Percentiles rank a stretch among this genome's conserved stretches.
Conservation (phyloP, 208 protist genomes). For the Crithidia brevicula region DNA sequence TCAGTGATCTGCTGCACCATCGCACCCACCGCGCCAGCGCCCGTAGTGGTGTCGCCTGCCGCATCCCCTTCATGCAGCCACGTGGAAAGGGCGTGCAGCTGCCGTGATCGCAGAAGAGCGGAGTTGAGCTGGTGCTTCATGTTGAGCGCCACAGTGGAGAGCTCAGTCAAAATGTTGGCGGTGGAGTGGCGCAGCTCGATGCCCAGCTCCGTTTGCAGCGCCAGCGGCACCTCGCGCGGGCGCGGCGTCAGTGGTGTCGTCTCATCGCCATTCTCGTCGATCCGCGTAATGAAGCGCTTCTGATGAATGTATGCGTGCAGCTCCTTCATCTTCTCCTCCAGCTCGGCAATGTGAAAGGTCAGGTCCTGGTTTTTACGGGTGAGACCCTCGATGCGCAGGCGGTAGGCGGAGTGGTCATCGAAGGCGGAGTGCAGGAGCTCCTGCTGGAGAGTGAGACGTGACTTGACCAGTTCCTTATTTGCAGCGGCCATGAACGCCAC, state of each 20-base stretch:
- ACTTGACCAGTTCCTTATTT: conserved; percentile 54
- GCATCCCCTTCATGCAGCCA: conserved; percentile 57
- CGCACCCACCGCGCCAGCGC: conserved; percentile 31
- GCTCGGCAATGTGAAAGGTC: conserved; percentile 35
- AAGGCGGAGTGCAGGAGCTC: conserved; percentile 75
- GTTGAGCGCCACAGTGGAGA: conserved; percentile 66
- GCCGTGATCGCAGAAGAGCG: conserved; percentile 57
- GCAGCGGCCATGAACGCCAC: conserved; percentile 64
- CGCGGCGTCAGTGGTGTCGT: conserved; percentile 56
- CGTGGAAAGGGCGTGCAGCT: conserved; percentile 47
- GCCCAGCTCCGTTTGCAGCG: conserved; percentile 73
- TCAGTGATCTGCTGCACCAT: conserved; percentile 39
- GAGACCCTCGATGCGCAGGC: conserved; percentile 62
- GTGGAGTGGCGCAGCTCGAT: conserved; percentile 74
- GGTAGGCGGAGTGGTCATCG: conserved; percentile 72
- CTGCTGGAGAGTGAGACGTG: conserved; percentile 65
- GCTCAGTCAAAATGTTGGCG: conserved; percentile 60
- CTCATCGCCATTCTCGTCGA: conserved; percentile 26
- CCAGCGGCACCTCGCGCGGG: conserved; percentile 70
- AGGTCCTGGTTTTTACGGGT: conserved; percentile 55
- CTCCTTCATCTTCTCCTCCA: conserved; percentile 51
- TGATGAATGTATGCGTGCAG: conserved; percentile 76
- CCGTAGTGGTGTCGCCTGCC: not conserved
- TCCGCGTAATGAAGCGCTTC: conserved; percentile 52
- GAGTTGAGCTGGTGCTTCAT: conserved; percentile 85